Evolutionary conservation across 1,284 basidiomycete genomes (phyloP), one percentile per base, ranked within the genome.

Genomic region (Schizophyllum commune): DNA sequence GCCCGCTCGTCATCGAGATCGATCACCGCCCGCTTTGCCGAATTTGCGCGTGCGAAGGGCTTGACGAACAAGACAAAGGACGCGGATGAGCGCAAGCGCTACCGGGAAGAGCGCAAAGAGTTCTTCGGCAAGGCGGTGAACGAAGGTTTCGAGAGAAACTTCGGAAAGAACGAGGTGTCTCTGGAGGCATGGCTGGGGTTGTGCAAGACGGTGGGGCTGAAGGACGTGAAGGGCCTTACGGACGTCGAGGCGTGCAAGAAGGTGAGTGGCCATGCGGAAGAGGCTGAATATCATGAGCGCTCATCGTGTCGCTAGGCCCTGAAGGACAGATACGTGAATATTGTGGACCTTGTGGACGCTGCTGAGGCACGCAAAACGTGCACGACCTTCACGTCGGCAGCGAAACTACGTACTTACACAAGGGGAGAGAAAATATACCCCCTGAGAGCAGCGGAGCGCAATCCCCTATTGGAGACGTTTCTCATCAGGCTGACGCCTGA

Each of bases 331-430:
- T 56, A 55, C 52, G 58, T 60, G 17, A 60, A 60, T 21, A 22
- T 60, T 19, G 52, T 60, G 20, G 58, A 60, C 52, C 58, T 60
- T 21, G 58, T 60, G 2, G 58, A 60, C 19, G 58, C 58, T 2
- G 53, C 21, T 3, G 17, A 21, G 7, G 33, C 4, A 1, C 20
- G 22, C 9, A 2, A 20, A 13, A 20, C 22, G n/a, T 20, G 17
- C 19, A 11, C 2, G 17, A 56, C 52, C 2, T 60, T 60, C 32
- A 22, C 17, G 27, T 13, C 17, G 15, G 15, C 5, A 17, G 19
- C 20, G 52, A 9, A 21, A 5, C 32, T 60, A n/a, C 9, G 54
- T 9, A 4, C 7, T 15, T 60, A 60, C 22, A 60, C 52, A 9
- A n/a, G 9, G 22, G 55, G 54, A 11, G 58, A 19, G 3, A 60